These are phyloP conservation scores for Solanum tacnaense DNA, from an alignment of 257 asterid species.

Conservation along the genomic window DNA sequence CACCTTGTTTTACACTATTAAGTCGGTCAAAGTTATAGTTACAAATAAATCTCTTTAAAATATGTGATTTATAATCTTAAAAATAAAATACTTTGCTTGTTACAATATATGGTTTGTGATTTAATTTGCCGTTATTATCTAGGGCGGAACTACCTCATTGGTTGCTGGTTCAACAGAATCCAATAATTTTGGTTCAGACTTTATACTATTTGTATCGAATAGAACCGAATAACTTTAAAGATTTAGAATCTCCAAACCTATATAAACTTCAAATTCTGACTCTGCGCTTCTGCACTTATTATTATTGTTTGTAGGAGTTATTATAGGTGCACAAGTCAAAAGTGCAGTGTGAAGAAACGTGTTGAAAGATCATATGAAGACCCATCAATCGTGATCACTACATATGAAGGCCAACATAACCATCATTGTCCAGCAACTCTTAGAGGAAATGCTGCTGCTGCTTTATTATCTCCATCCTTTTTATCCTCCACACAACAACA, in stretches of 20 bases:
- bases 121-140: background rate
- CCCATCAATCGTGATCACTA: slow-evolving; percentile 70
- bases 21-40: background rate
- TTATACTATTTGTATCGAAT: background rate
- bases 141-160: background rate
- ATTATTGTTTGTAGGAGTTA: slow-evolving; percentile 45
- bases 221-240: background rate
- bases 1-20: background rate
- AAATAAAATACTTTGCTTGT: background rate
- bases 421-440: slow-evolving; percentile 70
- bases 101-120: background rate
- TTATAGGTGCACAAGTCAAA: slow-evolving; percentile 72
- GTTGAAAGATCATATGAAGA: slow-evolving; percentile 75
- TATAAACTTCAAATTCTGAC: background rate
- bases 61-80: background rate
- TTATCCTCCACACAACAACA: slow-evolving; percentile 11
- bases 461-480: slow-evolving; percentile 28
- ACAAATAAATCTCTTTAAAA: background rate
- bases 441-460: slow-evolving; percentile 43
- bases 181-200: background rate
- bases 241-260: rapidly evolving
- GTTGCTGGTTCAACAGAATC: background rate
- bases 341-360: slow-evolving; percentile 76
- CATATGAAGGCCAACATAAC: slow-evolving; percentile 88
- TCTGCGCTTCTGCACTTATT: background rate